phyloP scores from a whole-genome alignment of 2,329 filamentous ascomycete genomes.

The Chalaropsis ovoidea region DNA sequence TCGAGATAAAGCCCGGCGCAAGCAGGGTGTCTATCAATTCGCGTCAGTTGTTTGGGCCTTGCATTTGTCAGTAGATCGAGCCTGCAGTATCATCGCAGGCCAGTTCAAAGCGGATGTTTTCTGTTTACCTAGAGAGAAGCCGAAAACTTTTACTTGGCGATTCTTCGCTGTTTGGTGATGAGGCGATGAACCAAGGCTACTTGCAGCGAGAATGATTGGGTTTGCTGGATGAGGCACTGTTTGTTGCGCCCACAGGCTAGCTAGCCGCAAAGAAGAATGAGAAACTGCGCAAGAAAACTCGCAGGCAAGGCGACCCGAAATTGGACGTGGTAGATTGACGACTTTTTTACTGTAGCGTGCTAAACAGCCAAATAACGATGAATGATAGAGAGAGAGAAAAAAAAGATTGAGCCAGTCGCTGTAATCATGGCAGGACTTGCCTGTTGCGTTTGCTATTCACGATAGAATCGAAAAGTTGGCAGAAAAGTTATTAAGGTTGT shows the following conservation, averaged over 20 bases:
- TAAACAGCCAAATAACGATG: neutral
- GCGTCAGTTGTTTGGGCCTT: neutral
- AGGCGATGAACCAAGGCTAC: neutral
- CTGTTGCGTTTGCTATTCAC: neutral
- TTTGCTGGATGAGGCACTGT: neutral
- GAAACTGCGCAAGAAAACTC: constrained; percentile 6
- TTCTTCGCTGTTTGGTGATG: neutral
- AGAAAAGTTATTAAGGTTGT: neutral
- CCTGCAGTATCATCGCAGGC: too few species aligned
- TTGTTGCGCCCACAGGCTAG: neutral
- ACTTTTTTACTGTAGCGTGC: neutral
- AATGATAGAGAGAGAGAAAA: neutral
- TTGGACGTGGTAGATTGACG: neutral
- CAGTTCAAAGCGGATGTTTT: too few species aligned
- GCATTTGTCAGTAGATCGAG: neutral
- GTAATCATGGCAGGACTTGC: neutral
- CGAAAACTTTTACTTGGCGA: neutral
- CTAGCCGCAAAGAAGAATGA: neutral
- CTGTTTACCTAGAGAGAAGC: neutral
- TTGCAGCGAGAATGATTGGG: neutral
- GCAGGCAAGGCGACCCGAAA: neutral
- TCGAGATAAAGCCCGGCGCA: constrained; percentile 1
- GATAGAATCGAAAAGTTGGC: constrained; percentile 9
- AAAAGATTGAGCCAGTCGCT: neutral
- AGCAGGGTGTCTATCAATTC: neutral